A percentile compares a stretch with the other conserved stretches of the same genome.
phyloP scores from a whole-genome alignment of 2,329 filamentous ascomycete species.

The Boeremia exigua region DNA sequence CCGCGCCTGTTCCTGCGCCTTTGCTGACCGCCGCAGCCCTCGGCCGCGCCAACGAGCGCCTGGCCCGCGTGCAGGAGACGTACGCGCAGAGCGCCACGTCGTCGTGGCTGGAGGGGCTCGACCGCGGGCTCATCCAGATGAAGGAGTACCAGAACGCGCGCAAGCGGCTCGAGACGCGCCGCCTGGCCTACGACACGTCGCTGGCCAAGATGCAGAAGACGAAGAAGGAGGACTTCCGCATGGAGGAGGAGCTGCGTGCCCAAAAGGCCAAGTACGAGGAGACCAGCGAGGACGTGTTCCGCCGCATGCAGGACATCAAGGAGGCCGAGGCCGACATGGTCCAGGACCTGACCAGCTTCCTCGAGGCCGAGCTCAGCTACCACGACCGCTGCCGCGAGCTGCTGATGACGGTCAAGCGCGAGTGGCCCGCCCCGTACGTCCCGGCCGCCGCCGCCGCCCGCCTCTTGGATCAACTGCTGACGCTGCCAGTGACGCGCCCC shows the following conservation, averaged over 20 bases:
- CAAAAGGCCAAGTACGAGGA: conserved; percentile 98
- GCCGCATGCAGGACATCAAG: conserved; percentile 96
- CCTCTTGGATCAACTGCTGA: conserved; percentile 16
- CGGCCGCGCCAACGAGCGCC: conserved; percentile 85
- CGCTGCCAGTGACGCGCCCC: conserved; percentile 32
- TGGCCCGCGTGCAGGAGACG: conserved; percentile 83
- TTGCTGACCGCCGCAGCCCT: conserved; percentile 59
- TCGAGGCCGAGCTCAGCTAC: conserved; percentile 89
- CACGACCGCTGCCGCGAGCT: conserved; percentile 90
- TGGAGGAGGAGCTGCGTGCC: conserved; percentile 88
- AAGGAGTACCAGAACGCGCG: conserved; percentile 94
- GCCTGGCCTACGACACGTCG: conserved; percentile 89
- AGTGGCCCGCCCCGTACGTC: conserved; percentile 69
- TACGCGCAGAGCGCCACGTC: conserved; percentile 79
- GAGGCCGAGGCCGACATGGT: conserved; percentile 87
- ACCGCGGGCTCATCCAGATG: conserved; percentile 90
- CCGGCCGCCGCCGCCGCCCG: neutral
- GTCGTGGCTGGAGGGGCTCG: conserved; percentile 89
- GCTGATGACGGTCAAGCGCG: conserved; percentile 70
- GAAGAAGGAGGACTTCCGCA: conserved; percentile 89
- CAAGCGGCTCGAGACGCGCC: conserved; percentile 91
- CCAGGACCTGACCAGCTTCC: conserved; percentile 76
- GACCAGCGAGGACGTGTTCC: conserved; percentile 86
- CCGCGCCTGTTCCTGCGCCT: too few species aligned
- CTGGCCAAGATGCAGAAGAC: conserved; percentile 90